Evolutionary conservation across 345 rosid species (phyloP).

Genomic region (Eucalyptus cladocalyx): DNA sequence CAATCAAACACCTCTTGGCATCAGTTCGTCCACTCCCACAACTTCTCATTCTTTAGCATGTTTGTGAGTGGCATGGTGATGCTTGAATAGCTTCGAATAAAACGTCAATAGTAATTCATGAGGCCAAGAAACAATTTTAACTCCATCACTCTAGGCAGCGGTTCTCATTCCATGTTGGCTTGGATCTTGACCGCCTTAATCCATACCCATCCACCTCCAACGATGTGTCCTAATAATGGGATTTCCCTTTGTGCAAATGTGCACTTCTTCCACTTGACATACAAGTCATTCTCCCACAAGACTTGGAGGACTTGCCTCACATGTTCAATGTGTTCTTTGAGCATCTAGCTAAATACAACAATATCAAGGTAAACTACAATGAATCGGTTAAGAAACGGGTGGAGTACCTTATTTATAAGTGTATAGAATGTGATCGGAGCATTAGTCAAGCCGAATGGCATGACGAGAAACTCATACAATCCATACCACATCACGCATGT

Average conservation of each 20-base stretch:
- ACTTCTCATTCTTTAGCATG: background rate
- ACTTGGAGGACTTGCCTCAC: background rate
- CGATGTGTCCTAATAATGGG: background rate
- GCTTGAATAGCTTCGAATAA: background rate
- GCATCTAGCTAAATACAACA: background rate
- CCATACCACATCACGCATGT: background rate
- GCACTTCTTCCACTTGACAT: background rate
- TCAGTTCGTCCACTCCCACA: background rate
- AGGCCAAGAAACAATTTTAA: background rate
- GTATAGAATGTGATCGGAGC: rapidly evolving
- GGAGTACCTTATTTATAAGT: background rate
- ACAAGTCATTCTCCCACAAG: background rate
- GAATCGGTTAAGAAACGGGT: background rate
- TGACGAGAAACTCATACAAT: rapidly evolving
- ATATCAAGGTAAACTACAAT: background rate
- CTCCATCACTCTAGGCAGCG: background rate
- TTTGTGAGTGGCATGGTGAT: background rate
- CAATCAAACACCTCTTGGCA: background rate
- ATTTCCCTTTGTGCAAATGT: background rate
- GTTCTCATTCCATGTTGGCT: background rate
- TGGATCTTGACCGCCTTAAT: background rate
- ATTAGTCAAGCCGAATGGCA: background rate
- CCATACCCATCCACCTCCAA: background rate
- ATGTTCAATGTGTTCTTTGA: background rate
- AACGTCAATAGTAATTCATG: background rate